Evolutionary conservation across 495 filamentous ascomycete species (phyloP).

Genomic region (Tuber microsphaerosporum): DNA sequence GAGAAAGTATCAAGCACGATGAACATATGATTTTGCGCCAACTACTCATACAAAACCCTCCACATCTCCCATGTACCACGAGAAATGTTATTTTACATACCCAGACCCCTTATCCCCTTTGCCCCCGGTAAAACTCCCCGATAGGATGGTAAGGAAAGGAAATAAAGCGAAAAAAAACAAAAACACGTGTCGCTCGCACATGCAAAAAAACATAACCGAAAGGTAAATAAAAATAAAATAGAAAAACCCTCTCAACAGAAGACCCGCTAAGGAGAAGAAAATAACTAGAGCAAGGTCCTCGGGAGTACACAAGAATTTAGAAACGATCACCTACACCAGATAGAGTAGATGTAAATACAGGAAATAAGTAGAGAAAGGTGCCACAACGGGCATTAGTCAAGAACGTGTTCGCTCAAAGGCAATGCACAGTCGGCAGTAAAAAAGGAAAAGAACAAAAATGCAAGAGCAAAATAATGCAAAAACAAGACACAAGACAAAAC

Average conservation of each 20-base stretch:
- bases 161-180: neutral
- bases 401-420: neutral
- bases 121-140: neutral
- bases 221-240: neutral
- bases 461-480: neutral
- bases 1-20: neutral
- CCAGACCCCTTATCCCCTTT: neutral
- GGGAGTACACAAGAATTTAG: neutral
- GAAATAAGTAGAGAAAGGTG: neutral
- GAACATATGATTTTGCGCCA: neutral
- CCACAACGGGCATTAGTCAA: neutral
- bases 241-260: neutral
- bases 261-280: neutral
- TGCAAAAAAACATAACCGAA: neutral
- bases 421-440: neutral
- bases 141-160: neutral
- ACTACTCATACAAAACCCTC: neutral
- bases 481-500: neutral
- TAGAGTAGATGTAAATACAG: neutral
- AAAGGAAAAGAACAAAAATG: neutral
- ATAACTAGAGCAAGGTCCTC: neutral
- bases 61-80: neutral
- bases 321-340: neutral
- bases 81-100: neutral
- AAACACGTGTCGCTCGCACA: neutral